Percentiles rank a stretch among this genome's conserved stretches.
Conservation (phyloP, 495 filamentous ascomycete genomes). For the Haplographium delicatum region DNA sequence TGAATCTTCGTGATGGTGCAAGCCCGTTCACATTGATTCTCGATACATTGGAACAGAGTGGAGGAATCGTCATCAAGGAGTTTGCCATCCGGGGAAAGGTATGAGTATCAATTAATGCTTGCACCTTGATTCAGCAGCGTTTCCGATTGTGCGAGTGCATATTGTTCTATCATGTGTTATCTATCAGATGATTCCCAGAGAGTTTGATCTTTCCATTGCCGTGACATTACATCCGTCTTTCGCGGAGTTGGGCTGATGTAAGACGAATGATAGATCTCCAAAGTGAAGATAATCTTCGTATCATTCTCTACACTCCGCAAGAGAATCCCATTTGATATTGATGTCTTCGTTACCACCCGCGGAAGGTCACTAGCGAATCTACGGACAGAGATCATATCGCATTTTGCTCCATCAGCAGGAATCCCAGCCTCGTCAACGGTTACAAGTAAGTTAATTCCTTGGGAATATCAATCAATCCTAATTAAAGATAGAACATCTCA, state of each 20-base stretch:
- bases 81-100: conserved; percentile 74
- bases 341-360: conserved; percentile 59
- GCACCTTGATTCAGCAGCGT: no score
- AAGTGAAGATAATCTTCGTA: conserved; percentile 61
- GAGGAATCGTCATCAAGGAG: conserved; percentile 62
- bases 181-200: no score
- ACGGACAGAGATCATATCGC: conserved; percentile 53
- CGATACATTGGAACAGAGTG: conserved; percentile 81
- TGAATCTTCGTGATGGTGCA: conserved; percentile 69
- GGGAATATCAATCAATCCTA: no score
- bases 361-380: conserved; percentile 49
- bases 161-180: no score
- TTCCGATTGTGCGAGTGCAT: no score
- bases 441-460: conserved; percentile 28
- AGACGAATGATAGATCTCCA: conserved; percentile 42
- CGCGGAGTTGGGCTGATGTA: no score
- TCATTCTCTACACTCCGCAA: conserved; percentile 66
- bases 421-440: background rate
- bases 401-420: conserved; percentile 27
- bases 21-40: conserved; percentile 83
- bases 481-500: conserved; percentile 41
- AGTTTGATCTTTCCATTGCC: no score
- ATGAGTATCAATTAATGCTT: conserved; percentile 17
- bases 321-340: conserved; percentile 40
- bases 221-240: no score